Evolutionary conservation across 2,329 filamentous ascomycete species (phyloP), one percentile per base, ranked within the genome.

Genomic region (Chalaropsis ovoidea): DNA sequence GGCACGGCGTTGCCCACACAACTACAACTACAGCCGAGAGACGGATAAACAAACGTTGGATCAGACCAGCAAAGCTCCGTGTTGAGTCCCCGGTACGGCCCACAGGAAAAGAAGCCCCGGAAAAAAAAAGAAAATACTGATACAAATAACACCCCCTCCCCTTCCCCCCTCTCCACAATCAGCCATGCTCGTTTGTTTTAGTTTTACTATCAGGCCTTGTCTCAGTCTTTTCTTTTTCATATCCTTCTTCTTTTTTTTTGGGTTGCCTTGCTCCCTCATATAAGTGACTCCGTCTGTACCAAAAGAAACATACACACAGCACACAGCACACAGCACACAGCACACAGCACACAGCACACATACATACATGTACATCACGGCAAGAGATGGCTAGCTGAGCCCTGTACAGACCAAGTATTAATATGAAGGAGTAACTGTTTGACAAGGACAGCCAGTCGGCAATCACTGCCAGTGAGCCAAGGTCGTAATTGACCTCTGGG

Each of bases 41-140:
- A 39, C 5, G 8, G 35, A 39, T 39, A 39, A 6, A 39, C 22
- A 24, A 13, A 2, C 31, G 31, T 31, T 31, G 6, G 6, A 31
- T 31, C 31, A 6, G 6, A 11, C 47, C 19, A 5, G 11, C 13
- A 52, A 52, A 24, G 15, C 47, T 11, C 22, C 47, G 10, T 11
- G 17, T 5, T 19, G 7, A 35, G 8, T 52, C 13, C 15, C 4
- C 15, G 47, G 47, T 52, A 52, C 47, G 47, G 17, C 7, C 17
- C 24, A 11, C 7, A 1, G 24, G 4, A 58, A 58, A n/a, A n/a
- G 15, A 17, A 31, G 5, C 54, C 54, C 13, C 17, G 5, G 13
- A 35, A 56, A 17, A n/a, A 58, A 58, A 39, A 58, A 58, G 54
- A n/a, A 58, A 58, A 17, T 2, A 31, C 54, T 35, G 54, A 58